Percentiles rank a stretch among this genome's conserved stretches.
phyloP scores from a whole-genome alignment of 108 stramenopile genomes.

The Pelagomonas calceolata region DNA sequence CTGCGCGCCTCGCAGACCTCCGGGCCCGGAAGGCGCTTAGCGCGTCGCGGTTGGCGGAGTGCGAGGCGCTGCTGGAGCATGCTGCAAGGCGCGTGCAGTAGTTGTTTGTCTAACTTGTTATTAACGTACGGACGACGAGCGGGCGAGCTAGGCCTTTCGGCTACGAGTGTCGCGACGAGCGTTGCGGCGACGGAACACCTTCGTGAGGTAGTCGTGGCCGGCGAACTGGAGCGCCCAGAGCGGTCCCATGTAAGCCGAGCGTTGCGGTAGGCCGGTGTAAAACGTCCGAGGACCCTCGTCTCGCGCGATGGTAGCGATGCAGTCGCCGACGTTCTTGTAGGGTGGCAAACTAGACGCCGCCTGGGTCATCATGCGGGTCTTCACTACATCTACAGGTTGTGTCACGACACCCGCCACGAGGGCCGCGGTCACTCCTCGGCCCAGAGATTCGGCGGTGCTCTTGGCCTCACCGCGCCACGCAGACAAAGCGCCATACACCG shows the following conservation, averaged over 20 bases:
- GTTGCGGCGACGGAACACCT: too few species aligned
- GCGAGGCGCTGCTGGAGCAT: too few species aligned
- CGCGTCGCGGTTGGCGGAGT: too few species aligned
- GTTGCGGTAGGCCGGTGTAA: constrained; percentile 48
- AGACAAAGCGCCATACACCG: constrained; percentile 29
- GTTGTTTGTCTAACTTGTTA: too few species aligned
- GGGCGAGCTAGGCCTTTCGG: too few species aligned
- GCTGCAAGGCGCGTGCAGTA: too few species aligned
- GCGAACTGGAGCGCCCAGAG: constrained; percentile 57
- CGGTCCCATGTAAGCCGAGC: constrained; percentile 46
- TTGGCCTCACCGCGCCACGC: background rate
- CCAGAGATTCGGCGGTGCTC: constrained; percentile 31
- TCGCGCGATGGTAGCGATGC: constrained; percentile 36
- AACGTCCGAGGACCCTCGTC: constrained; percentile 43
- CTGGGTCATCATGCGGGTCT: constrained; percentile 68
- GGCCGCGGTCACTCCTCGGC: constrained; percentile 39
- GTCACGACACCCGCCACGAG: constrained; percentile 39
- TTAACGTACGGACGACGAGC: too few species aligned
- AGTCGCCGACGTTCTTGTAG: constrained; percentile 47
- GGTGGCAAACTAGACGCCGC: constrained; percentile 40
- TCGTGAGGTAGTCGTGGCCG: constrained; percentile 24
- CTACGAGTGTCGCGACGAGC: too few species aligned
- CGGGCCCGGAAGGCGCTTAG: too few species aligned
- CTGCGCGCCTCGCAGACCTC: too few species aligned
- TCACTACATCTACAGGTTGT: constrained; percentile 54